phyloP scores from a whole-genome alignment of 805 yeast genomes.

The Hagleromyces aurorensis region DNA sequence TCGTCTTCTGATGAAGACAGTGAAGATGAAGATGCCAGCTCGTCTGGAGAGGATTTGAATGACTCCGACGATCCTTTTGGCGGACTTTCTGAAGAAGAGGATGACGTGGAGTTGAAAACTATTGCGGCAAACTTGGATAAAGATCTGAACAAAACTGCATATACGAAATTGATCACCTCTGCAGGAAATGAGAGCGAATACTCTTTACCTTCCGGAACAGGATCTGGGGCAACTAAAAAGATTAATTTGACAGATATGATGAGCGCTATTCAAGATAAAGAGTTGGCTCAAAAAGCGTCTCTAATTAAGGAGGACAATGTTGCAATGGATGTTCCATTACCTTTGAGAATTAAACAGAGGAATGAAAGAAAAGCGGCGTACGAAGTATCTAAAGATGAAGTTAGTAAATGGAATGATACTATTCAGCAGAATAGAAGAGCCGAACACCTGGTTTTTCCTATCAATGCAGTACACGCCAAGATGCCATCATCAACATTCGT shows the following conservation, averaged over 20 bases:
- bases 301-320: constrained; percentile 35
- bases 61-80: constrained; percentile 29
- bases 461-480: constrained; percentile 35
- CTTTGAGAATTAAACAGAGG: constrained; percentile 76
- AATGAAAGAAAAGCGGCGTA: constrained; percentile 86
- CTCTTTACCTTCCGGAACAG: constrained; percentile 46
- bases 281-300: constrained; percentile 43
- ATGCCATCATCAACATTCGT: constrained; percentile 50
- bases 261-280: constrained; percentile 48
- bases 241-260: constrained; percentile 71
- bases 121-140: constrained; percentile 33
- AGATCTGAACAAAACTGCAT: constrained; percentile 29
- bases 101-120: constrained; percentile 47
- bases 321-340: constrained; percentile 72
- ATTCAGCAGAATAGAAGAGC: constrained; percentile 74
- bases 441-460: constrained; percentile 75
- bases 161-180: constrained; percentile 44
- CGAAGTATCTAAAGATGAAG: constrained; percentile 79
- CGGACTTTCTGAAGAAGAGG: constrained; percentile 39
- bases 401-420: constrained; percentile 80
- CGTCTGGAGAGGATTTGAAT: constrained; percentile 21
- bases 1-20: constrained; percentile 6
- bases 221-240: constrained; percentile 28
- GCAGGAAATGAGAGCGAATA: constrained; percentile 61
- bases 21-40: constrained; percentile 16